A percentile compares a stretch with the other conserved stretches of the same genome.
Evolutionary conservation across 78 protist genomes (phyloP).

Genomic region (Bigelowiella natans): DNA sequence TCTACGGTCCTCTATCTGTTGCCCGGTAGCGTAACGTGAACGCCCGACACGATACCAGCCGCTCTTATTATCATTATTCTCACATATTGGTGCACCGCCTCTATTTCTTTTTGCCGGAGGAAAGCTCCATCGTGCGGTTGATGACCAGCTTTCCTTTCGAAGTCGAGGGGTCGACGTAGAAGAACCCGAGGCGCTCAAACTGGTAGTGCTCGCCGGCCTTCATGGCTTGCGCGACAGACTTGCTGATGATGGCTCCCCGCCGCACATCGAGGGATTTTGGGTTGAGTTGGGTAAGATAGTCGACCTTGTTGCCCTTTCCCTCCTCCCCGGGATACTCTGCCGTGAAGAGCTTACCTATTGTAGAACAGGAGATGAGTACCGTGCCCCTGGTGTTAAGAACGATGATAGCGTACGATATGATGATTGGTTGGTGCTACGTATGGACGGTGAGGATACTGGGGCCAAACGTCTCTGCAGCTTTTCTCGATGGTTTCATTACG

Average conservation of each 20-base stretch:
- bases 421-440: too few relatives aligned
- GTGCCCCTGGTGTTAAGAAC: too few relatives aligned
- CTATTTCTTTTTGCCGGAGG: neutral
- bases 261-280: neutral
- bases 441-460: too few relatives aligned
- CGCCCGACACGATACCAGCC: too few relatives aligned
- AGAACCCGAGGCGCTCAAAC: constrained; percentile 26
- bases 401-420: too few relatives aligned
- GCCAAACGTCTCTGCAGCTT: too few relatives aligned
- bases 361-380: too few relatives aligned
- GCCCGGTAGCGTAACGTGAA: too few relatives aligned
- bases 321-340: neutral
- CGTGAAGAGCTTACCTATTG: neutral
- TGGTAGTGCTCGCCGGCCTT: neutral
- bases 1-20: too few relatives aligned
- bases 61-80: too few relatives aligned
- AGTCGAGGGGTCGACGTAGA: neutral
- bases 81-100: too few relatives aligned
- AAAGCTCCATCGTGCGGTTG: constrained; percentile 2
- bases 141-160: neutral
- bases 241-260: neutral
- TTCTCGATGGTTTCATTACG: too few relatives aligned
- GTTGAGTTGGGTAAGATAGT: neutral
- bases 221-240: neutral
- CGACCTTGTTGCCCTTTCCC: neutral